Conservation (phyloP, 495 filamentous ascomycete species). For the Neurospora sp. region DNA sequence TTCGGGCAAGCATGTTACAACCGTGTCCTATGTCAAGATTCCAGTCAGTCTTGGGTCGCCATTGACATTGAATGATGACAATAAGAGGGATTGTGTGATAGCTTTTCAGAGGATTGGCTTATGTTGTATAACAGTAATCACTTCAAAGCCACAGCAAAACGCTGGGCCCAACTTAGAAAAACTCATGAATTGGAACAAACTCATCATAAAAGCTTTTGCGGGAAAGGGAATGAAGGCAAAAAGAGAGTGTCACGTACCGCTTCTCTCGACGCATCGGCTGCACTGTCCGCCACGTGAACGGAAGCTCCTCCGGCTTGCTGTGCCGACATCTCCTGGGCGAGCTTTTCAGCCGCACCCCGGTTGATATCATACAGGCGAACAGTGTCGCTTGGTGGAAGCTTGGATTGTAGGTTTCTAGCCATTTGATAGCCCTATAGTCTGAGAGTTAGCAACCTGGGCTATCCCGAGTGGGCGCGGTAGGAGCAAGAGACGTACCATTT, state of each 20-base stretch:
- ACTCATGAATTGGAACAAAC: conserved; percentile 45
- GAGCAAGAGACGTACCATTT: conserved; percentile 58
- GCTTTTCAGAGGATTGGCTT: conserved; percentile 25
- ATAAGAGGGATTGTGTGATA: neutral
- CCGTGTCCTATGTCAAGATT: conserved; percentile 46
- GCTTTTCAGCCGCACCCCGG: conserved; percentile 43
- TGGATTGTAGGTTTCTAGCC: conserved; percentile 76
- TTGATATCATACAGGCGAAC: conserved; percentile 71
- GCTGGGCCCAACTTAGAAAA: conserved; percentile 37
- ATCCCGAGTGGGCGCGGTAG: neutral
- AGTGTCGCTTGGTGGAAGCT: conserved; percentile 58
- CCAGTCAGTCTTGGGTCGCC: neutral
- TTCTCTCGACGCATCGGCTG: conserved; percentile 55
- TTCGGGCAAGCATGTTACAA: conserved; percentile 73
- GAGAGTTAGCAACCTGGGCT: neutral
- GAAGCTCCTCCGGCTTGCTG: conserved; percentile 36
- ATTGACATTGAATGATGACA: neutral
- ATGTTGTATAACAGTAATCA: conserved; percentile 40
- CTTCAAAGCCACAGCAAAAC: conserved; percentile 19
- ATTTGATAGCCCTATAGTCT: conserved; percentile 59
- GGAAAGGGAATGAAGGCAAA: neutral
- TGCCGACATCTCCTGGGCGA: conserved; percentile 49
- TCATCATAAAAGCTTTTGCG: conserved; percentile 34
- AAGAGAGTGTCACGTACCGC: conserved; percentile 48
- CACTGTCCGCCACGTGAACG: conserved; percentile 47